A percentile compares a stretch with the other conserved stretches of the same genome.
Evolutionary conservation across 257 asterid species (phyloP).

Genomic region (Nicotiana benthamiana): DNA sequence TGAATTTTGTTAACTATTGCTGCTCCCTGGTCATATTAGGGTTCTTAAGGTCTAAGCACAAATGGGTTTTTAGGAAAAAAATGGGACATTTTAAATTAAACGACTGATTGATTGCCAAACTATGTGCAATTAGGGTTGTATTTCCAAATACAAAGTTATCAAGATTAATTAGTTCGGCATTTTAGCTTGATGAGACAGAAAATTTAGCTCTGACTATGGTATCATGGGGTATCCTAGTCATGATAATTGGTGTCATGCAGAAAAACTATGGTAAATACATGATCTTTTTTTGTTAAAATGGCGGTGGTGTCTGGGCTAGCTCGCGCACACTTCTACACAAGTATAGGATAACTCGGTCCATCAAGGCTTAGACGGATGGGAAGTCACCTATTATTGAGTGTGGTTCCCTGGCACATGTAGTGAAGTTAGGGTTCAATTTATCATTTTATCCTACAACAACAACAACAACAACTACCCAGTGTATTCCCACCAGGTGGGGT

Average conservation of each 20-base stretch:
- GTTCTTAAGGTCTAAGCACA: conserved; percentile 1
- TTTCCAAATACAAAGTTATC: not conserved
- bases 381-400: too few species aligned
- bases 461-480: too few species aligned
- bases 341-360: too few species aligned
- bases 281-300: too few species aligned
- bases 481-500: too few species aligned
- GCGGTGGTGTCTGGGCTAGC: too few species aligned
- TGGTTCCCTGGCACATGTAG: not conserved
- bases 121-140: conserved; percentile 2
- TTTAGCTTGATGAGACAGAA: not conserved
- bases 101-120: not conserved
- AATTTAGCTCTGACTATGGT: not conserved
- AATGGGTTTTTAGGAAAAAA: not conserved
- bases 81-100: not conserved
- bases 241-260: not conserved
- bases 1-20: not conserved
- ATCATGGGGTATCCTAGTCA: not conserved
- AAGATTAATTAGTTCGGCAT: not conserved
- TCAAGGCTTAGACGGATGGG: too few species aligned
- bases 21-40: conserved; percentile 1
- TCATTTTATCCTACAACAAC: not conserved
- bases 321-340: too few species aligned
- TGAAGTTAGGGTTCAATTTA: not conserved
- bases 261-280: not conserved